phyloP scores from a whole-genome alignment of 768 basidiomycete genomes.

The Plicaturopsis crispa region DNA sequence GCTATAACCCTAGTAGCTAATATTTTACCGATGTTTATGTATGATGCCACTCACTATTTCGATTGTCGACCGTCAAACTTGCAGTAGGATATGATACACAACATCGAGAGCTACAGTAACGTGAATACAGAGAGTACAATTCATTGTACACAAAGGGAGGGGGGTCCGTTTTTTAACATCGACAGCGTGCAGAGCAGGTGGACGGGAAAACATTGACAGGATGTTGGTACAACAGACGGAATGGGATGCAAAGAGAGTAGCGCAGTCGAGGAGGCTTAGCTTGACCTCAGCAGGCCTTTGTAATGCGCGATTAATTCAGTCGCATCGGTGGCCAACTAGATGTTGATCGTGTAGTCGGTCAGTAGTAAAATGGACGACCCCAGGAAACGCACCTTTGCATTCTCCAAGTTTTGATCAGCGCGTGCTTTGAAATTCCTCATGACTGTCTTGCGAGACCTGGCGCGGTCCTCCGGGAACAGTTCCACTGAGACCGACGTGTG shows the following conservation, averaged over 20 bases:
- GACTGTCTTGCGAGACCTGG: conserved; percentile 24
- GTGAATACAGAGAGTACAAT: no score
- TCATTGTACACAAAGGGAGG: no score
- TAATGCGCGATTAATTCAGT: conserved; percentile 32
- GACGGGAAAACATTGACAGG: neutral
- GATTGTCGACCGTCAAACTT: neutral
- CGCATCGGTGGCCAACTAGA: conserved; percentile 29
- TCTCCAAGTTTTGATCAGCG: conserved; percentile 29
- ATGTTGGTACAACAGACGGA: neutral
- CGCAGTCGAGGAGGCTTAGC: neutral
- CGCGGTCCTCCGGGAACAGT: conserved; percentile 21
- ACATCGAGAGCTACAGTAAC: no score
- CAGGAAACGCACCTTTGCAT: conserved; percentile 22
- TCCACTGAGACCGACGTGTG: conserved; percentile 16
- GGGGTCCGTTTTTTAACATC: neutral
- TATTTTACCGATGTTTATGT: neutral
- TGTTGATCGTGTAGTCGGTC: conserved; percentile 1
- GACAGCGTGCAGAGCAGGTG: neutral
- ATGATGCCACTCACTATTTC: neutral
- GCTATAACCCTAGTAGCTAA: neutral
- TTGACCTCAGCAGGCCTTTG: conserved; percentile 21
- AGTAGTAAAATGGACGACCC: conserved; percentile 1
- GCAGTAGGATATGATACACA: no score
- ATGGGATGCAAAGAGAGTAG: neutral
- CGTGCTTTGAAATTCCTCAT: conserved; percentile 22